Conservation (phyloP, 257 asterid species). For the Nicotiana paniculata region DNA sequence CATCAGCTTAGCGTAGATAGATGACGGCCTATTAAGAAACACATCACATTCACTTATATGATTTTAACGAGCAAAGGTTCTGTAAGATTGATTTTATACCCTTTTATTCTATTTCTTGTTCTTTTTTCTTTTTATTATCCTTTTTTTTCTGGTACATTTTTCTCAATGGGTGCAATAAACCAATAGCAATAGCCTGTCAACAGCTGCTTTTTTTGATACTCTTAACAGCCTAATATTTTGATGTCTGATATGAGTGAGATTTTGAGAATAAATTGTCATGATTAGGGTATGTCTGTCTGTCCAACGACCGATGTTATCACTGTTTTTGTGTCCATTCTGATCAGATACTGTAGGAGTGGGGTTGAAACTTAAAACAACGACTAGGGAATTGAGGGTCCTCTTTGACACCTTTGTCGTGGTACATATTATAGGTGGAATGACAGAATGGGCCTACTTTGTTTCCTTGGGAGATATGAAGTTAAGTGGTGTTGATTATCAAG, state of each 20-base stretch:
- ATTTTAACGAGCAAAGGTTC: background rate
- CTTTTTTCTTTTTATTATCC: too few species aligned
- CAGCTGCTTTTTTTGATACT: conserved; percentile 3
- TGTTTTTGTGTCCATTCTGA: background rate
- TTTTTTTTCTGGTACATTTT: background rate
- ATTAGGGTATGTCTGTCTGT: conserved; percentile 16
- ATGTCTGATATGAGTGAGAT: background rate
- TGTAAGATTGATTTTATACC: background rate
- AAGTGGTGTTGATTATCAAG: background rate
- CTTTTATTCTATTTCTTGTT: background rate
- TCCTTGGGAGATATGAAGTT: background rate
- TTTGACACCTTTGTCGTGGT: conserved; percentile 12
- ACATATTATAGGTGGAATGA: background rate
- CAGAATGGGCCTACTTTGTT: background rate
- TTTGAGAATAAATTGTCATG: background rate
- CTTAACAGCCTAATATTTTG: conserved; percentile 5
- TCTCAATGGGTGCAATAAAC: background rate
- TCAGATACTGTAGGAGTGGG: background rate
- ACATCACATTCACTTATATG: background rate
- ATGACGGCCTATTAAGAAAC: too few species aligned
- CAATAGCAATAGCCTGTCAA: background rate
- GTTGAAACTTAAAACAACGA: background rate
- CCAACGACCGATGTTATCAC: background rate
- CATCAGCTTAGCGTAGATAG: too few species aligned
- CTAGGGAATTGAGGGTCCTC: conserved; percentile 8